Base-by-base conservation (phyloP, 306 rosid genomes). In the Coriaria nepalensis region DNA sequence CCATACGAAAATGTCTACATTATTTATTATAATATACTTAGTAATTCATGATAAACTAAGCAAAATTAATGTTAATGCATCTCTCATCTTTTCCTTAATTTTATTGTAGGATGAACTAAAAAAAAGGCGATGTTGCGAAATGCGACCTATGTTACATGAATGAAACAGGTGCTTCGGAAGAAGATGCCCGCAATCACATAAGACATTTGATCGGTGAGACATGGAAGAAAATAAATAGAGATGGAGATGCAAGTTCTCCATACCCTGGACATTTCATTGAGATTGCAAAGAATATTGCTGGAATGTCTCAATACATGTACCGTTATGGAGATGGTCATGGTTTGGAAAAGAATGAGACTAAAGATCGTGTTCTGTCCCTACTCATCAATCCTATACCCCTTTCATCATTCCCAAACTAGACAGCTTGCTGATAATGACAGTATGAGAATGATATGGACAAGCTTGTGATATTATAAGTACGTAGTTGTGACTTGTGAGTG, bases 141-240 rank as follows among this genome's bases (percentile, higher is more conserved):
- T 53, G 60, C 6, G 37, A 43, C 14, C 59, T 44, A 4, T 61
- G 35, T 35, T 43, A 56, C 13, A 56, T 43, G 61, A 37, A 43
- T 9, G 50, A 56, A 43, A 35, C 13, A 6, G 67, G 60, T 5
- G 4, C 4, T 4, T 58, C 49, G 2, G 55, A 58, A 14, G 51
- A 13, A 2, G n/a, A 11, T 37, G 63, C 63, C n/a, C 55, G 63
- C 0, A 40, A 13, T 4, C 13, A 35, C 6, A 55, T 55, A 11
- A 44, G 8, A 14, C 4, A 50, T 12, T 4, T 43, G 12, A 9
- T 55, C 0, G 40, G 34, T 29, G 46, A 13, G 13, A 43, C 32
- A 0, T 53, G 43, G 60, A 62, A 62, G 49, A 46, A 46, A 13
- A 37, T 62, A 36, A 62, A 63, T 40, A 8, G 47, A 55, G 48